Percentiles rank a stretch among this genome's conserved stretches.
phyloP scores from a whole-genome alignment of 352 stramenopile genomes.

The Vaucheria bursata region DNA sequence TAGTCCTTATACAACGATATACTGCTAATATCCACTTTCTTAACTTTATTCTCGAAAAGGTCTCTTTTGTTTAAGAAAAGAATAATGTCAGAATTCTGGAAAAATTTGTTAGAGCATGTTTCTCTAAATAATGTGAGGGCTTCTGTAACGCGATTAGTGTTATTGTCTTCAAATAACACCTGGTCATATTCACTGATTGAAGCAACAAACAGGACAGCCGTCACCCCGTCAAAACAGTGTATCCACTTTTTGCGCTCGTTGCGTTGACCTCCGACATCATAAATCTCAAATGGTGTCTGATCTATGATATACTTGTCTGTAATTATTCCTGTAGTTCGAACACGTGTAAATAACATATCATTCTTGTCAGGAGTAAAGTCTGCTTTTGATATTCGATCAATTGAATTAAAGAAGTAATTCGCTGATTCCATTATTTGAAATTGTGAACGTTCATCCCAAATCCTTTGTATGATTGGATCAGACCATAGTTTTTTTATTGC shows the following conservation, averaged over 20 bases:
- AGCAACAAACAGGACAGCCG: conserved; percentile 70
- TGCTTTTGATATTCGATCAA: conserved; percentile 78
- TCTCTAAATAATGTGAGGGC: conserved; percentile 82
- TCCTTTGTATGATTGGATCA: conserved; percentile 69
- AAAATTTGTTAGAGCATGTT: conserved; percentile 85
- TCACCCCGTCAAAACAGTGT: conserved; percentile 89
- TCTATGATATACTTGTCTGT: conserved; percentile 65
- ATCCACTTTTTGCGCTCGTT: too few relatives aligned
- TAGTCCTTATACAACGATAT: conserved; percentile 81
- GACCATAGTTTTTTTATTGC: conserved; percentile 86
- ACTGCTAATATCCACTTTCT: conserved; percentile 67
- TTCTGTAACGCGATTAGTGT: conserved; percentile 84
- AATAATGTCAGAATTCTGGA: conserved; percentile 62
- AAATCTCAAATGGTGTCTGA: conserved; percentile 85
- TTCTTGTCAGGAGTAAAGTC: conserved; percentile 88
- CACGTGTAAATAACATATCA: conserved; percentile 83
- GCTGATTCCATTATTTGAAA: conserved; percentile 94
- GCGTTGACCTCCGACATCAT: conserved; percentile 84
- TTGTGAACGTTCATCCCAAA: conserved; percentile 74
- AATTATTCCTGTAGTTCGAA: conserved; percentile 84
- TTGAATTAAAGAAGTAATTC: conserved; percentile 91
- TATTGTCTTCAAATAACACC: conserved; percentile 59
- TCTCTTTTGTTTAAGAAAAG: conserved; percentile 63
- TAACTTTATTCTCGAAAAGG: conserved; percentile 56
- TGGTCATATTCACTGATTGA: conserved; percentile 51